phyloP scores from a whole-genome alignment of 2,329 filamentous ascomycete species.

The Penicillium hordei region DNA sequence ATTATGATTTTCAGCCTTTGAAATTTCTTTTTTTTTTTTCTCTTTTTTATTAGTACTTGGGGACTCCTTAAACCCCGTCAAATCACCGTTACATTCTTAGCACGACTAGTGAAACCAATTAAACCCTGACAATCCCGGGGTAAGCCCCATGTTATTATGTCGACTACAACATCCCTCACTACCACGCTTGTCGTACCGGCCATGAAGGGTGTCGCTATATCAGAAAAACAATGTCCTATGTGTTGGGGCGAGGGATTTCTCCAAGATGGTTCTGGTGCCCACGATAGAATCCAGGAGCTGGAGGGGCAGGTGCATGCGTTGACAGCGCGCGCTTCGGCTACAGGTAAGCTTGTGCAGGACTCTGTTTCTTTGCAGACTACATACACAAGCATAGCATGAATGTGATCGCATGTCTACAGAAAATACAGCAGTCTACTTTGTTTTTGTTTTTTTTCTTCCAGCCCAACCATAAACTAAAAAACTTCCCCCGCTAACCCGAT shows the following conservation, averaged over 20 bases:
- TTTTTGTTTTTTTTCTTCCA: not conserved
- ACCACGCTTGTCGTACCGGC: conserved; percentile 36
- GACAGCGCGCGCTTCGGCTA: conserved; percentile 53
- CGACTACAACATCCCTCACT: conserved; percentile 27
- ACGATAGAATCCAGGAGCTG: conserved; percentile 51
- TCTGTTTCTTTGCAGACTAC: not conserved
- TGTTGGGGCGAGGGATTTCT: conserved; percentile 39
- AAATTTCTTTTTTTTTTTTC: not conserved
- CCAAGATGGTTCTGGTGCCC: conserved; percentile 33
- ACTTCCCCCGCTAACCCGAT: not conserved
- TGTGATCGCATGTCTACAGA: not conserved
- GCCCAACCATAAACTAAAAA: not conserved
- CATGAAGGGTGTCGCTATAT: conserved; percentile 27
- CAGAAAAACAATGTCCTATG: conserved; percentile 37
- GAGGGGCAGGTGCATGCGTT: conserved; percentile 56
- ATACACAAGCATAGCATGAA: not conserved
- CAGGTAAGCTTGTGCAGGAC: conserved; percentile 46
- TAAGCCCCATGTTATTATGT: conserved; percentile 31
- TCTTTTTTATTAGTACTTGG: not conserved
- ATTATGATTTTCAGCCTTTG: not conserved
- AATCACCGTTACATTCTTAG: not conserved
- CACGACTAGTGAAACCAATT: not conserved
- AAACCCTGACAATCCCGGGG: conserved; percentile 14
- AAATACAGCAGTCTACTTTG: not conserved
- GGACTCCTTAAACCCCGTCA: not conserved